Percentiles rank a stretch among this genome's conserved stretches.
Evolutionary conservation across 345 rosid species (phyloP).

Genomic region (Eucalyptus fibrosa): DNA sequence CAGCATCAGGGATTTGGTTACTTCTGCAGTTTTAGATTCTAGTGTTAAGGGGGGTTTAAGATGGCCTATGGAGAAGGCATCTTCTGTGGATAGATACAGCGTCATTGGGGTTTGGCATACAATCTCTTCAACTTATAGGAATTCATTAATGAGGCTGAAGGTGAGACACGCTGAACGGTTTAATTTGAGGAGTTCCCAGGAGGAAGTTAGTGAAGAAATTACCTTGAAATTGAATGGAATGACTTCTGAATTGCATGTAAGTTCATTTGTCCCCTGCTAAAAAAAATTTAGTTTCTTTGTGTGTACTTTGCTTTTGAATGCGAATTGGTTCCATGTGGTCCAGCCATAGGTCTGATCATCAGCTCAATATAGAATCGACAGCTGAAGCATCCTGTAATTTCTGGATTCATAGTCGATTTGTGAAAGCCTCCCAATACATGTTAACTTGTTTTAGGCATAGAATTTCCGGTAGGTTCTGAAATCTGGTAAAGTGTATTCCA

Average conservation of each 20-base stretch:
- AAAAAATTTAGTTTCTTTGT: neutral
- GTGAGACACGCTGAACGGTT: constrained; percentile 48
- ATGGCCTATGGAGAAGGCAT: constrained; percentile 40
- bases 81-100: constrained; percentile 22
- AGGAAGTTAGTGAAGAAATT: constrained; percentile 24
- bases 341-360: neutral
- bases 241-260: constrained; percentile 13
- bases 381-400: neutral
- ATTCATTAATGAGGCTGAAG: constrained; percentile 26
- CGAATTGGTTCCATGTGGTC: neutral
- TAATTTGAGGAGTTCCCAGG: constrained; percentile 23
- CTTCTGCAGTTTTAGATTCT: constrained; percentile 40
- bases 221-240: constrained; percentile 36
- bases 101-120: constrained; percentile 41
- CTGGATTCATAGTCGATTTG: neutral
- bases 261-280: neutral
- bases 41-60: constrained; percentile 58
- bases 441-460: neutral
- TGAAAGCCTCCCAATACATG: neutral
- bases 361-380: neutral
- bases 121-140: constrained; percentile 12
- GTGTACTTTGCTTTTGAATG: neutral
- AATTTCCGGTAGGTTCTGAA: neutral
- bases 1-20: constrained; percentile 25
- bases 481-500: neutral